Evolutionary conservation across 2,329 filamentous ascomycete species (phyloP).

Genomic region (Colletotrichum eleusines): DNA sequence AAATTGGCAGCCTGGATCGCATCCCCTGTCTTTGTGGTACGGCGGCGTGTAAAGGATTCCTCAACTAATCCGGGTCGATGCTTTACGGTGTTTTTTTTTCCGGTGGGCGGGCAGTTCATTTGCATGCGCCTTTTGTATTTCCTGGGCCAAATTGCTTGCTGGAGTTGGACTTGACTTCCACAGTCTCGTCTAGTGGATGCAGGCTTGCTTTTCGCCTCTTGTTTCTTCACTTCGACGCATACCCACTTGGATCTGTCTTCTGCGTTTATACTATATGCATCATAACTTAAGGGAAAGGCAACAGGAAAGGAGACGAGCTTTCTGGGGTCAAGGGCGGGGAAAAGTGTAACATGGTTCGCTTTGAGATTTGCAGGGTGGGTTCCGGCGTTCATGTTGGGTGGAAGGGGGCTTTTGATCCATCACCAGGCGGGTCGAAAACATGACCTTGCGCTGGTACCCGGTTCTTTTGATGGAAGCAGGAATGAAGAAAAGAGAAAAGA

Average conservation of each 20-base stretch:
- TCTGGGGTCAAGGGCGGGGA: constrained; percentile 23
- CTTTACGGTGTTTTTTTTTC: constrained; percentile 38
- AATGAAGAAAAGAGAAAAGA: background rate
- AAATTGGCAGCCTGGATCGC: constrained; percentile 92
- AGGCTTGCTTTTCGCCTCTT: constrained; percentile 24
- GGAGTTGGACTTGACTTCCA: constrained; percentile 36
- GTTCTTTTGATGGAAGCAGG: background rate
- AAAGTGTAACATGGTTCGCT: constrained; percentile 36
- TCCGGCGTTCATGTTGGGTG: constrained; percentile 36
- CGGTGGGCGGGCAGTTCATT: constrained; percentile 24
- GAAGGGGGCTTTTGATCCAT: constrained; percentile 12
- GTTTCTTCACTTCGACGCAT: constrained; percentile 40
- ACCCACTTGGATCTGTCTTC: constrained; percentile 41
- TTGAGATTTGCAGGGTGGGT: constrained; percentile 25
- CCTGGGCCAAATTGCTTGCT: constrained; percentile 20
- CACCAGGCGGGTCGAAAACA: background rate
- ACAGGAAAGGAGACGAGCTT: constrained; percentile 32
- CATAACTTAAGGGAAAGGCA: constrained; percentile 24
- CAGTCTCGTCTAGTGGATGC: constrained; percentile 20
- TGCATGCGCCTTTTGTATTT: constrained; percentile 32
- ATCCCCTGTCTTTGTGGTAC: constrained; percentile 98
- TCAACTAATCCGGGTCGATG: constrained; percentile 73
- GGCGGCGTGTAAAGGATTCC: constrained; percentile 96
- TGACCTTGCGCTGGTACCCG: background rate
- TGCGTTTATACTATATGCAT: constrained; percentile 42